A percentile compares a stretch with the other conserved stretches of the same genome.
Conservation (phyloP, 2,329 filamentous ascomycete genomes). For the Calonectria ilicicola region DNA sequence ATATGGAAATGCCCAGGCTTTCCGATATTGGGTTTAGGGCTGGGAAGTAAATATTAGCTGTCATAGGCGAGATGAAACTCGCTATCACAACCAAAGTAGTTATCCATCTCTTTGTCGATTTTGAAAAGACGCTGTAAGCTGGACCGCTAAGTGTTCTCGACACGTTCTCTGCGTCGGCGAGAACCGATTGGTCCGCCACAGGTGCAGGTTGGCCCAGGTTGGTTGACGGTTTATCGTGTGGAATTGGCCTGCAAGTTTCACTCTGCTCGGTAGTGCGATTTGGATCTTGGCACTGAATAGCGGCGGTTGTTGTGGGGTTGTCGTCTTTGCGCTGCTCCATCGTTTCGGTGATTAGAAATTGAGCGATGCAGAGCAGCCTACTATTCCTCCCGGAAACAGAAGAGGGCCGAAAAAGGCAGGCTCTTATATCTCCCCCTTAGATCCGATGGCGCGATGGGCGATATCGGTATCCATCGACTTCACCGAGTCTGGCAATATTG, state of each 20-base stretch:
- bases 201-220: neutral
- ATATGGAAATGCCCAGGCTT: conserved; percentile 53
- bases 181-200: conserved; percentile 20
- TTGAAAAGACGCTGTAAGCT: conserved; percentile 46
- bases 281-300: conserved; percentile 17
- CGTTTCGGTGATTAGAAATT: neutral
- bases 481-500: conserved; percentile 29
- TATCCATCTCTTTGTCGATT: conserved; percentile 62
- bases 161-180: conserved; percentile 34
- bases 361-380: neutral
- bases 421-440: conserved; percentile 28
- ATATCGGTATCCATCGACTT: conserved; percentile 34
- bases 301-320: conserved; percentile 7
- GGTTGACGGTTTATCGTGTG: conserved; percentile 12
- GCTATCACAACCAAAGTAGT: conserved; percentile 64
- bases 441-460: conserved; percentile 39
- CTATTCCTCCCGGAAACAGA: conserved; percentile 4
- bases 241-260: conserved; percentile 12
- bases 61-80: conserved; percentile 68
- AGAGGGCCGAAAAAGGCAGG: conserved; percentile 13
- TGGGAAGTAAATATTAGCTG: conserved; percentile 68
- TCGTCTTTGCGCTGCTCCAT: conserved; percentile 28
- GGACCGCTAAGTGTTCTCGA: conserved; percentile 36
- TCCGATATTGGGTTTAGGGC: conserved; percentile 54
- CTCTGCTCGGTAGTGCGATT: conserved; percentile 15